phyloP scores from a whole-genome alignment of 495 filamentous ascomycete species.

The Hamigera avellanea region DNA sequence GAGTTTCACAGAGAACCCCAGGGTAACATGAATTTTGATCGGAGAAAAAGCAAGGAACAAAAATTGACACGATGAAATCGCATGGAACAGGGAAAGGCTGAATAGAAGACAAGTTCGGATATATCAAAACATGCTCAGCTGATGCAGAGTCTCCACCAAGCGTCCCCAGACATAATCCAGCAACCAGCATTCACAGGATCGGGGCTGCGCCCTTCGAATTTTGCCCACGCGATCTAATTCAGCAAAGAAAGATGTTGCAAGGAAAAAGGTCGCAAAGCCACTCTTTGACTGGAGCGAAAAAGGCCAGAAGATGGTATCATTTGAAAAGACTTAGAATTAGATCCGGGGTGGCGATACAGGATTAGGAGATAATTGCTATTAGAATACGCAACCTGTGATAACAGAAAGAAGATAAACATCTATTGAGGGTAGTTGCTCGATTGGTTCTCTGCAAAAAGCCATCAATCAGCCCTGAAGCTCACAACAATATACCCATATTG shows the following conservation, averaged over 20 bases:
- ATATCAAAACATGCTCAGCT: constrained; percentile 2
- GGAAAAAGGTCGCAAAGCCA: constrained; percentile 23
- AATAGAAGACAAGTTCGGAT: background rate
- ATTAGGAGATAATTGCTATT: constrained; percentile 29
- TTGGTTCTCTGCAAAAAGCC: constrained; percentile 29
- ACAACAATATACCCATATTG: constrained; percentile 9
- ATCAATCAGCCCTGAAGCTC: constrained; percentile 18
- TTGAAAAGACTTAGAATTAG: constrained; percentile 23
- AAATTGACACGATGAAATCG: constrained; percentile 4
- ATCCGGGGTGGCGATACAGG: constrained; percentile 25
- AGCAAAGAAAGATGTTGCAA: constrained; percentile 14
- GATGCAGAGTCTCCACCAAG: constrained; percentile 15
- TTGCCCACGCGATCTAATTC: constrained; percentile 25
- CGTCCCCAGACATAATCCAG: constrained; percentile 11
- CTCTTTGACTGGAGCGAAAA: constrained; percentile 24
- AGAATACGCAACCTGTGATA: constrained; percentile 20
- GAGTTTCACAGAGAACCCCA: constrained; percentile 14
- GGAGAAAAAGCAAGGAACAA: constrained; percentile 5
- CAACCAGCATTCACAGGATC: constrained; percentile 8
- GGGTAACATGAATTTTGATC: constrained; percentile 18
- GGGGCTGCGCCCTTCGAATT: background rate
- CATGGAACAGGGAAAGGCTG: constrained; percentile 2
- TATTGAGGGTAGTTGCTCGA: constrained; percentile 35
- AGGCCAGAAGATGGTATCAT: constrained; percentile 35
- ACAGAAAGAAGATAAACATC: constrained; percentile 11